Percentiles rank a stretch among this genome's conserved stretches.
Evolutionary conservation across 2,329 filamentous ascomycete genomes (phyloP).

Genomic region (Xylaria hypoxylon): DNA sequence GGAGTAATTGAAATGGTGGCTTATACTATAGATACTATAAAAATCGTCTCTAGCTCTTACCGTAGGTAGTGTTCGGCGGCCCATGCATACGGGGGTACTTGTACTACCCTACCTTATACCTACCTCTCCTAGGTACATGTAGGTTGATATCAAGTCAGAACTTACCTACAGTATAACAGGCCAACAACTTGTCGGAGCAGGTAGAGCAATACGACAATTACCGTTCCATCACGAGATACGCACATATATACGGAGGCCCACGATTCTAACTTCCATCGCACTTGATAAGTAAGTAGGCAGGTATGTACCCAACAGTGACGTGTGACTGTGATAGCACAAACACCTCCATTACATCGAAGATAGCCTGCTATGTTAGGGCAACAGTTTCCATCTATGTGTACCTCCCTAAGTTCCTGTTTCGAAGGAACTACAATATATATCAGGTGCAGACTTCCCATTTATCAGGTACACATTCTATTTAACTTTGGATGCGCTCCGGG

Average conservation of each 20-base stretch:
- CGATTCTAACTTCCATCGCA: too few species aligned
- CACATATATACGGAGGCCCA: too few species aligned
- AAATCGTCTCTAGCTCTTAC: conserved; percentile 1
- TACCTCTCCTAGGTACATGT: too few species aligned
- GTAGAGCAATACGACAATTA: too few species aligned
- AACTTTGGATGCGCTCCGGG: neutral
- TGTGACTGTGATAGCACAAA: too few species aligned
- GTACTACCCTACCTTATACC: neutral
- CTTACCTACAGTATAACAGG: too few species aligned
- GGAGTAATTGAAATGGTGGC: neutral
- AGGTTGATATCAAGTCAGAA: too few species aligned
- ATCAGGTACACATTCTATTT: neutral
- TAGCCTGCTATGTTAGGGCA: conserved; percentile 5
- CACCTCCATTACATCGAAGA: too few species aligned
- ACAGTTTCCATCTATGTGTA: neutral
- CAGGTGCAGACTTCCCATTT: conserved; percentile 10
- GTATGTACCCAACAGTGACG: too few species aligned
- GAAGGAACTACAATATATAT: conserved; percentile 6
- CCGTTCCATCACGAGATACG: too few species aligned
- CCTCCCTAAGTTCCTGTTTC: neutral
- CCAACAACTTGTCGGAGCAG: too few species aligned
- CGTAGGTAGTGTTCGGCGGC: neutral
- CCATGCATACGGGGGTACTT: neutral
- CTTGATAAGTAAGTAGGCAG: too few species aligned
- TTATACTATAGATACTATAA: neutral